phyloP scores from a whole-genome alignment of 2,329 filamentous ascomycete genomes.

The Fusarium camptoceras region DNA sequence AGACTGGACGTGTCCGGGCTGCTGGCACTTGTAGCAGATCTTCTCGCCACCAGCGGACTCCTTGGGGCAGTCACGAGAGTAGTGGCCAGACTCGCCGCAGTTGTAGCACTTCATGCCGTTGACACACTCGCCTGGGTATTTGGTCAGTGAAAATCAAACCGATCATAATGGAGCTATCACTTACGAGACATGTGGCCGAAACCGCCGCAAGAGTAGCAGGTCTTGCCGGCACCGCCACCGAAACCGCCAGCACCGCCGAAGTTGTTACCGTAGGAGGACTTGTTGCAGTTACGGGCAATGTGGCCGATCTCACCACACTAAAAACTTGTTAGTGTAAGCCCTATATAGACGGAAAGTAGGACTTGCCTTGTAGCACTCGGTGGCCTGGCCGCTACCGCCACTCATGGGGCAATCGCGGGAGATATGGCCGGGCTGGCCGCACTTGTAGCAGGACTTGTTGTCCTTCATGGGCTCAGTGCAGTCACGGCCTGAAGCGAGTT shows the following conservation, averaged over 20 bases:
- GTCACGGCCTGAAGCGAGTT: slow-evolving; percentile 76
- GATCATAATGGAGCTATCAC: slow-evolving; percentile 47
- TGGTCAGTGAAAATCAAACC: slow-evolving; percentile 32
- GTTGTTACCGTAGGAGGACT: slow-evolving; percentile 67
- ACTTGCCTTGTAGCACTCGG: slow-evolving; percentile 89
- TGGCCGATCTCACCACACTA: slow-evolving; percentile 94
- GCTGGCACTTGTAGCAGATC: slow-evolving; percentile 97
- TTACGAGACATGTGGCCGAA: slow-evolving; percentile 94
- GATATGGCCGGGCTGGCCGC: slow-evolving; percentile 88
- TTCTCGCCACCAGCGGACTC: slow-evolving; percentile 89
- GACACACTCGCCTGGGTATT: slow-evolving; percentile 81
- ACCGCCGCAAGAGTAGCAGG: slow-evolving; percentile 98
- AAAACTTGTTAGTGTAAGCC: slow-evolving; percentile 17
- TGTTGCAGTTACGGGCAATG: slow-evolving; percentile 91
- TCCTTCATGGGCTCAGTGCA: slow-evolving; percentile 92
- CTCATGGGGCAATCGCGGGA: slow-evolving; percentile 83
- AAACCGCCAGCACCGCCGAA: slow-evolving; percentile 57
- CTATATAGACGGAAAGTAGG: neutral
- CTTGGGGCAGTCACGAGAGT: slow-evolving; percentile 95
- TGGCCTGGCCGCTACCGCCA: slow-evolving; percentile 60
- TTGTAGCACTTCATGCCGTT: slow-evolving; percentile 99
- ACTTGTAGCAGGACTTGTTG: slow-evolving; percentile 81
- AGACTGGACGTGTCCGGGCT: slow-evolving; percentile 89
- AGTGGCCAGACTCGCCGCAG: slow-evolving; percentile 93
- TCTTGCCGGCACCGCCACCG: slow-evolving; percentile 74